Conservation (phyloP, 352 stramenopile species). For the Phytopythium ostracodes region DNA sequence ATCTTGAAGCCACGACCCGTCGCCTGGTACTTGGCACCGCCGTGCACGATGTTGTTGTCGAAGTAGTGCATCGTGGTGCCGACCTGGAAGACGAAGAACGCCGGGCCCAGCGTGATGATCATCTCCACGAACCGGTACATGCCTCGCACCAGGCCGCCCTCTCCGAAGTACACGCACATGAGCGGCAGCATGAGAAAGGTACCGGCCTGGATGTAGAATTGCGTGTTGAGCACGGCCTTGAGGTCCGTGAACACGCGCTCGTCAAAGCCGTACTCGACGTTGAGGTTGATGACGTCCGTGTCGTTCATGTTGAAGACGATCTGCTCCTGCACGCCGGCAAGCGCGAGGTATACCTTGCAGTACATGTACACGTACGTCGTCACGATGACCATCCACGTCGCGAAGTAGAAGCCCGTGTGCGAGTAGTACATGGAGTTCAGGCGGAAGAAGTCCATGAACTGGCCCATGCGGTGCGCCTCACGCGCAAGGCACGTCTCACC, state of each 20-base stretch:
- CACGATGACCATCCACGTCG: conserved; percentile 80
- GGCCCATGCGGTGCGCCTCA: conserved; percentile 74
- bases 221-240: conserved; percentile 67
- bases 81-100: conserved; percentile 82
- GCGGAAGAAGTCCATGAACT: conserved; percentile 81
- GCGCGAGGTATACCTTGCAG: conserved; percentile 70
- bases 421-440: conserved; percentile 86
- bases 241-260: conserved; percentile 55
- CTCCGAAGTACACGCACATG: conserved; percentile 73
- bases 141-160: conserved; percentile 56
- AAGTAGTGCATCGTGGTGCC: conserved; percentile 85
- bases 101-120: conserved; percentile 64
- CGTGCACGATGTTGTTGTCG: conserved; percentile 74
- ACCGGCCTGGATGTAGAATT: conserved; percentile 82
- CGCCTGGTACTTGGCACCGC: conserved; percentile 71
- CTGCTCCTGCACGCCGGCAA: conserved; percentile 59
- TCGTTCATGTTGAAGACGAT: conserved; percentile 70
- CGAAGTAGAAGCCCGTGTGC: conserved; percentile 80
- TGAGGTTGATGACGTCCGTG: conserved; percentile 50
- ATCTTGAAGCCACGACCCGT: conserved; percentile 84
- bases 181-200: conserved; percentile 69
- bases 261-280: conserved; percentile 54
- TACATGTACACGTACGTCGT: conserved; percentile 86
- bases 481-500: conserved; percentile 67
- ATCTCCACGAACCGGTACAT: conserved; percentile 70